A percentile compares a stretch with the other conserved stretches of the same genome.
Evolutionary conservation across 768 basidiomycete genomes (phyloP).

Genomic region (Hypsizygus marmoreus): DNA sequence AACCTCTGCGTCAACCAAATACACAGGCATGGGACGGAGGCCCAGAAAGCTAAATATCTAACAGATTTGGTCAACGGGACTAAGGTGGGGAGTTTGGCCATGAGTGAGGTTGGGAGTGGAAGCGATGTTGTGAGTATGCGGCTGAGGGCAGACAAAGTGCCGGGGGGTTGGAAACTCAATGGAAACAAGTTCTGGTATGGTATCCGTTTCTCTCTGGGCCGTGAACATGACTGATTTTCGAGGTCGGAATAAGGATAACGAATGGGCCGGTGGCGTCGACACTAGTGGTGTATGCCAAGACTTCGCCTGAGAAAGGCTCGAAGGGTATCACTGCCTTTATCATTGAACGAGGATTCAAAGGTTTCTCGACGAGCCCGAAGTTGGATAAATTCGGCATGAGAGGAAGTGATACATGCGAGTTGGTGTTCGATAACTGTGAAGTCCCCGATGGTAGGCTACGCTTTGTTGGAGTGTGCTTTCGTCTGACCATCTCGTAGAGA

Average conservation of each 20-base stretch:
- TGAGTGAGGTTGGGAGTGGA: slow-evolving; percentile 92
- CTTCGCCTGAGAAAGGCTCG: slow-evolving; percentile 70
- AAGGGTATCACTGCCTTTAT: slow-evolving; percentile 94
- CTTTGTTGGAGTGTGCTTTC: background rate
- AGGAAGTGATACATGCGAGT: slow-evolving; percentile 92
- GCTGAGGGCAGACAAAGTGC: slow-evolving; percentile 75
- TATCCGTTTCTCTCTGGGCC: slow-evolving; percentile 1
- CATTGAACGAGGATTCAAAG: slow-evolving; percentile 77
- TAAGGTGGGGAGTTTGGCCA: slow-evolving; percentile 88
- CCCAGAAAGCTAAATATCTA: slow-evolving; percentile 84
- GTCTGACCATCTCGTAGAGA: slow-evolving; percentile 50
- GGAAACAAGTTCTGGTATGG: slow-evolving; percentile 93
- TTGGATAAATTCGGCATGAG: slow-evolving; percentile 97
- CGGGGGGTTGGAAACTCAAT: slow-evolving; percentile 78
- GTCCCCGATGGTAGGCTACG: slow-evolving; percentile 74
- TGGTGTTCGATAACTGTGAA: slow-evolving; percentile 88
- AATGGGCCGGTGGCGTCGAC: slow-evolving; percentile 93
- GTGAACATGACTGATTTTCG: slow-evolving; percentile 6
- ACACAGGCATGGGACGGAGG: slow-evolving; percentile 78
- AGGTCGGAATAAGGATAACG: slow-evolving; percentile 68
- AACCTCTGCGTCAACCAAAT: slow-evolving; percentile 90
- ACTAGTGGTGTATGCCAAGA: slow-evolving; percentile 91
- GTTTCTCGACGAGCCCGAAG: slow-evolving; percentile 88
- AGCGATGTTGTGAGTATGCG: slow-evolving; percentile 97
- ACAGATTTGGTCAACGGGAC: slow-evolving; percentile 77